Base-by-base conservation (phyloP, 2,329 filamentous ascomycete genomes). In the Ophiosphaerella narmari region DNA sequence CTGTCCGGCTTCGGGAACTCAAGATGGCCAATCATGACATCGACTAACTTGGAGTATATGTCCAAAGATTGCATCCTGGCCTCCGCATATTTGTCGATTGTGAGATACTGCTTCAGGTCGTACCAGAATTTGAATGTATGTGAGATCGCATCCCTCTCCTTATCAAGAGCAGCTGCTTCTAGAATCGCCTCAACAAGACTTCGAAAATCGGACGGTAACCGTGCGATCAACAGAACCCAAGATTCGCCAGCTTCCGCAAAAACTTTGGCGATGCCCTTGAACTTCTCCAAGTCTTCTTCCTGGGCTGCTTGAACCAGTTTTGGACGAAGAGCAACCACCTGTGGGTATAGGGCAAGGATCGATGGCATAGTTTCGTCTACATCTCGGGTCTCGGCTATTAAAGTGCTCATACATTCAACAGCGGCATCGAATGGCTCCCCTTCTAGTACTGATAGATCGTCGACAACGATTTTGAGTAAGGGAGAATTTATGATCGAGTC, bases 61-160 rank as follows among this genome's bases (percentile, higher is more conserved):
- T 95, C 90, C 32, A 90, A 80, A 47, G 91, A 84, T 63, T 89
- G 82, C 56, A 91, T 74, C 43, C 92, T 86, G 35, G 92, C 89
- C 63, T 91, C 83, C 43, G 90, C 89, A 70, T 97, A 99, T 60
- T 88, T 88, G 32, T 97, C 93, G 45, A 99, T 75, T 1, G 92
- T 91, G 40, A 99, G 81, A 71, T 96, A 97, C 72, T 97, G 91
- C 79, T 99, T 99, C 39, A 99, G 82, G 70, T 99, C 94, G 71
- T 95, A 97, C 94, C 94, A 99, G 77, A 99, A 97, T 60, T 86
- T 86, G 75, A 99, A 99, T 0, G 95, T 99, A 65, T 94, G 86
- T 46, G 91, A 90, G 56, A 99, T 91, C 4, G 92, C 91, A 60
- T 99, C 94, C 54, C 89, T 86, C 46, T 97, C 93, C 70, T 86